Base-by-base conservation (phyloP, 306 rosid species). In the Herpetospermum pedunculosum region DNA sequence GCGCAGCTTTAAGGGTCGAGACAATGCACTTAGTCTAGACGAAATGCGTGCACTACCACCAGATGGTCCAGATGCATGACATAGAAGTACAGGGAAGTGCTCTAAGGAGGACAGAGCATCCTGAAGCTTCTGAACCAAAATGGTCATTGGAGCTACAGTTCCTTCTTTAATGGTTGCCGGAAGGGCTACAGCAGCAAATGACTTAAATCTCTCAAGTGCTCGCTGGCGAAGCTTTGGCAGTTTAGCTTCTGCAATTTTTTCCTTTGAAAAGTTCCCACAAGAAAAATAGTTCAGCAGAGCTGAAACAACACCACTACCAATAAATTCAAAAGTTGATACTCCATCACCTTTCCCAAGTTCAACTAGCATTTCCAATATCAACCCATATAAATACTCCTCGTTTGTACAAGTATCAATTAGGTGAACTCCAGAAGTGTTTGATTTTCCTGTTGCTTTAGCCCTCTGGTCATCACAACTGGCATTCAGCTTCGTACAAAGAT, bases 341-440 rank as follows among this genome's bases (percentile, higher is more conserved):
- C 98, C 98, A 35, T 90, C 97, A 79, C 96, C 96, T 81, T 92
- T 92, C 77, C 96, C 80, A 58, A 92, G 96, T 80, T 92, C 98
- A 72, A 78, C 81, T 49, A 92, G 90, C 92, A 92, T 87, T 83
- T 90, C 98, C 60, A 88, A 85, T 60, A 92, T 76, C 58, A 90
- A 78, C 54, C 85, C 92, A 77, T 78, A 81, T 79, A 90, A 79
- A 76, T 75, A 85, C 58, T 88, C 98, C 53, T 65, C 84, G 65
- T 60, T 80, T 44, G 73, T 50, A 52, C 85, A 83, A 79, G 48
- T 83, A 76, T 85, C 86, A 1, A 74, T 85, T 71, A 75, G 63
- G 81, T 78, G 85, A 71, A 83, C 71, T 65, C 86, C 92, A 77
- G 85, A 84, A 74, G 85, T 85, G 77, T 87, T 90, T 18, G 88